Conservation (phyloP, 225 moss, liverwort and hornwort genomes). For the Pseudoscleropodium purum region DNA sequence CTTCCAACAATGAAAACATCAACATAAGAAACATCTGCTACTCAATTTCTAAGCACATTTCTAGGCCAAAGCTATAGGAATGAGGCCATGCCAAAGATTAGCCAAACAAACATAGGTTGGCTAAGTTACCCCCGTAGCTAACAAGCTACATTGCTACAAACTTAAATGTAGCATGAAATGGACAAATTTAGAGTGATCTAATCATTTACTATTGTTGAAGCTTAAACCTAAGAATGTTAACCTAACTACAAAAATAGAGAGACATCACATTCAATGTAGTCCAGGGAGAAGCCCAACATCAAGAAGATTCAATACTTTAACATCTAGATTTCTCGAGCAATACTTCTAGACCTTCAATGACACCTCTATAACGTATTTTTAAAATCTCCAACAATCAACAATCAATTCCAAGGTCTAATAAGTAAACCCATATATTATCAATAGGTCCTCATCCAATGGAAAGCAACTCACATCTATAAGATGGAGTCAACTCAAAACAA, state of each 20-base stretch:
- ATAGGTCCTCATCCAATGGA: too few species aligned
- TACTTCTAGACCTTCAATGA: not conserved
- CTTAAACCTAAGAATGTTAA: too few species aligned
- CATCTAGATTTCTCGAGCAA: not conserved
- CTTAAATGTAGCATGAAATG: not conserved
- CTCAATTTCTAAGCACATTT: not conserved
- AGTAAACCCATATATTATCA: not conserved
- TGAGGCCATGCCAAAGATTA: not conserved
- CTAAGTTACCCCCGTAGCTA: too few species aligned
- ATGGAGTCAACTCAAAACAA: not conserved
- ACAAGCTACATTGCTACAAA: not conserved
- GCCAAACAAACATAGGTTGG: not conserved
- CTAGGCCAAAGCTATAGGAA: fast-evolving
- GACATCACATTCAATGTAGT: not conserved
- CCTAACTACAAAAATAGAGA: not conserved
- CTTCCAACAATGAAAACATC: not conserved
- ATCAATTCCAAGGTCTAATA: not conserved
- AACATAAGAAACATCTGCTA: not conserved
- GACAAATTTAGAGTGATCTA: not conserved
- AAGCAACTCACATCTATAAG: too few species aligned
- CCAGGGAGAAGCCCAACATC: not conserved
- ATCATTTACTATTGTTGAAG: not conserved
- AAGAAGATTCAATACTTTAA: not conserved
- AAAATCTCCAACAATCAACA: not conserved
- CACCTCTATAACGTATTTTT: not conserved